Evolutionary conservation across 495 filamentous ascomycete genomes (phyloP), one percentile per base, ranked within the genome.

Genomic region (Alectoria sarmentosa): DNA sequence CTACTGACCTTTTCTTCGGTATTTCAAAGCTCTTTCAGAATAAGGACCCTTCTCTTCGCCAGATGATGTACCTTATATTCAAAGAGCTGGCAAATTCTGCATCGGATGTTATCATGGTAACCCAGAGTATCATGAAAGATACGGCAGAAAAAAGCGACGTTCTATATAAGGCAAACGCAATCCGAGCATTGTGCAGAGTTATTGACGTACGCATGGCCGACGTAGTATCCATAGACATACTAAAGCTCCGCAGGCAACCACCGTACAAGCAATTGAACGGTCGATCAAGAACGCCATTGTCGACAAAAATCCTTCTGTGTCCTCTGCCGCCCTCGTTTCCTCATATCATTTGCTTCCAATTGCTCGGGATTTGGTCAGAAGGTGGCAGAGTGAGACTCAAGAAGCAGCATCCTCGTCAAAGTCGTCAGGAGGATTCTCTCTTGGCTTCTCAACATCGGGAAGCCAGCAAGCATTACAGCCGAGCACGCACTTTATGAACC

Each of bases 1-100:
- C 94, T 67, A 99, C 94, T 37, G 91, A 90, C 54, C 90, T 99
- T 64, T 99, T 99, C 84, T 98, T 99, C 78, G 92, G 93, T 66
- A 98, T 99, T 75, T 96, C 92, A 66, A 99, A 99, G 80, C 86
- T 99, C 64, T 99, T 99, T 82, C 94, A 99, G 79, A 97, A 97
- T 77, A 96, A 96, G 76, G 94, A 99, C 86, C 90, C 92, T 69
- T 91, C 90, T 67, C 83, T 99, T 76, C 91, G 94, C 71, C 94
- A 99, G 80, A 98, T 98, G 93, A 93, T 99, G 42, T 96, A 98
- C 79, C 82, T 98, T 38, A 87, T 96, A 69, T 87, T 98, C 80
- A 97, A 96, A 83, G 94, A 99, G 83, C 81, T 99, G 69, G 90
- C 93, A 66, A 83, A 86, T 73, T 95, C 91, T n/a, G 93, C 95